Evolutionary conservation across 2,329 filamentous ascomycete genomes (phyloP), one percentile per base, ranked within the genome.

Genomic region (Colletotrichum agaves): DNA sequence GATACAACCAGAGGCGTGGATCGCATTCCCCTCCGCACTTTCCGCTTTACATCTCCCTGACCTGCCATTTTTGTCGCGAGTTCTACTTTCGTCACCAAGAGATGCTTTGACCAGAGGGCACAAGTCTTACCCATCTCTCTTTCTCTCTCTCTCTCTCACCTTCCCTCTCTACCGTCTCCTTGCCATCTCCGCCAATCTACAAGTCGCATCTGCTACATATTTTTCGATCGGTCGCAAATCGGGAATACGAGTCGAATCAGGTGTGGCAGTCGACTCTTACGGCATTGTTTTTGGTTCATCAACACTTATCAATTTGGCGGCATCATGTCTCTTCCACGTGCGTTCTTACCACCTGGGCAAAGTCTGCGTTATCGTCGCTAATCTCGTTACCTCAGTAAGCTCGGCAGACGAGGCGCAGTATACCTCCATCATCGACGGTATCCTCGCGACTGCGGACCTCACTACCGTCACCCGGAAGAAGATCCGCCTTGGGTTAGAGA

Each of bases 391-490:
- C 15, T 44, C 70, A 88, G 86, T 88, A 70, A 81, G 80, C 44
- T 60, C 79, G 60, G 81, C 85, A 59, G 87, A 89, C 73, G 80
- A 79, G 71, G 70, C 75, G 63, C 79, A 82, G 71, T 90, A 88
- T 76, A 89, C 85, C 60, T 78, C 80, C 61, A 84, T 90, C 72
- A 89, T 90, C 75, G 88, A 90, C 73, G 81, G 77, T 44, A 89
- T 90, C 69, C 83, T 90, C 21, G 80, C 80, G 27, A 85, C 82
- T 11, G 85, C 85, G 62, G 86, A 90, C 71, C 83, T 90, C 44
- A 82, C 85, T 71, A 90, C 88, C n/a, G 85, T 90, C 59, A 87
- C 88, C 31, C 84, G 87, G 69, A 90, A 90, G 75, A 88, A 87
- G 78, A 85, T 90, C 64, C 85, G 87, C 59, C 82, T 85, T 71